Evolutionary conservation across 2,329 filamentous ascomycete genomes (phyloP).

Genomic region (Pyricularia pennisetigena): DNA sequence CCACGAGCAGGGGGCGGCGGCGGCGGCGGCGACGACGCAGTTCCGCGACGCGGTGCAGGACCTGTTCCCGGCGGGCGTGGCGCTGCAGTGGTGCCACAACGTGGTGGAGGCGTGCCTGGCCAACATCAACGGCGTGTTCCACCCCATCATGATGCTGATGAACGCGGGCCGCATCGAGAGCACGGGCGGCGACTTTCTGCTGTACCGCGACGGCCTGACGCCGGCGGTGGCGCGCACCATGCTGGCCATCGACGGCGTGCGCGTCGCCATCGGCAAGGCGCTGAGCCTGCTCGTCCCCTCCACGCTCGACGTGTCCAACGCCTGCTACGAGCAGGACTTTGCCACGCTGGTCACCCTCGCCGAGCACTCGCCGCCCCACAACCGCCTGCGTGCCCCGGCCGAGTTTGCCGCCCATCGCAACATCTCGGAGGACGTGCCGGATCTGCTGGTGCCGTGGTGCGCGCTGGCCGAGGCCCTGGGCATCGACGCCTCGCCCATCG

Average conservation of each 20-base stretch:
- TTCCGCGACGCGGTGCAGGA: slow-evolving; percentile 6
- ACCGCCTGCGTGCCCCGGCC: slow-evolving; percentile 11
- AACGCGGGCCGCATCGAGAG: slow-evolving; percentile 17
- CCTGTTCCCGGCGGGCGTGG: slow-evolving; percentile 10
- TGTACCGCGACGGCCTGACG: slow-evolving; percentile 13
- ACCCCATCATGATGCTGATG: slow-evolving; percentile 18
- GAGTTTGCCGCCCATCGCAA: slow-evolving; percentile 12
- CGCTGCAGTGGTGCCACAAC: slow-evolving; percentile 15
- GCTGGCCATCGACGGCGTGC: slow-evolving; percentile 13
- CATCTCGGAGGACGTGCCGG: slow-evolving; percentile 14
- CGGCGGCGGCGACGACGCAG: too few species aligned
- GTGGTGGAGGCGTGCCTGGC: slow-evolving; percentile 15
- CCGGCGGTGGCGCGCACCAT: slow-evolving; percentile 13
- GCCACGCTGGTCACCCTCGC: slow-evolving; percentile 14
- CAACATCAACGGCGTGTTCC: slow-evolving; percentile 18
- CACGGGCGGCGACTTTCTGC: slow-evolving; percentile 14
- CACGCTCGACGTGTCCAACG: slow-evolving; percentile 14
- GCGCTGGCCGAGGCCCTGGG: slow-evolving; percentile 12
- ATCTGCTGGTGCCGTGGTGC: slow-evolving; percentile 13
- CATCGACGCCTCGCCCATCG: slow-evolving; percentile 12
- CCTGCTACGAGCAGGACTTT: slow-evolving; percentile 15
- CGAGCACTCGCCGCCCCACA: slow-evolving; percentile 13
- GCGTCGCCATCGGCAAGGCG: slow-evolving; percentile 12
- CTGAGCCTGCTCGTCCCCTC: slow-evolving; percentile 13
- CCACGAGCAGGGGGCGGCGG: neutral